Evolutionary conservation across 345 rosid genomes (phyloP).

Genomic region (Boechera stricta): DNA sequence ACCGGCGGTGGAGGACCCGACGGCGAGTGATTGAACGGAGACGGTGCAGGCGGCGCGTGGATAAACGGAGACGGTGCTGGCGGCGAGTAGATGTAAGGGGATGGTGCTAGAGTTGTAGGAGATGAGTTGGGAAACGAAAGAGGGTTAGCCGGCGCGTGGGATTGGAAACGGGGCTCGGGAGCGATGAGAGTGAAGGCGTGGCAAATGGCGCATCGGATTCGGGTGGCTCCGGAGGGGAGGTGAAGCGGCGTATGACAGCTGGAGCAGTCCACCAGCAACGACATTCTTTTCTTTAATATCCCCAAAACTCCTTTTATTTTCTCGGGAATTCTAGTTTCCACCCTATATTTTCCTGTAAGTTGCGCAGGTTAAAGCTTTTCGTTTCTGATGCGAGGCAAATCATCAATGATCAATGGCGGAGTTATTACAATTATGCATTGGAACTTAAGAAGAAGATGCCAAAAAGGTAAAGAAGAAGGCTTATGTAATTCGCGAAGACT

Average conservation of each 20-base stretch:
- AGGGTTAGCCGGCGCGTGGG: conserved; percentile 34
- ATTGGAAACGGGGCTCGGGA: conserved; percentile 46
- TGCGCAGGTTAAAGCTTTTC: neutral
- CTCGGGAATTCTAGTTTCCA: too few relatives aligned
- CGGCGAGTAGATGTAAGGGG: conserved; percentile 51
- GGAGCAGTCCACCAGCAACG: conserved; percentile 71
- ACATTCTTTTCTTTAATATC: conserved; percentile 22
- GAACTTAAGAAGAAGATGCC: conserved; percentile 5
- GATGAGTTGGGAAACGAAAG: conserved; percentile 33
- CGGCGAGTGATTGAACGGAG: conserved; percentile 57
- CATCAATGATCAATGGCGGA: neutral
- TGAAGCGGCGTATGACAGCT: conserved; percentile 68
- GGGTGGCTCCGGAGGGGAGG: conserved; percentile 67
- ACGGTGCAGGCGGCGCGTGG: conserved; percentile 41
- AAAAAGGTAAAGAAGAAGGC: neutral
- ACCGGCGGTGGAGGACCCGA: conserved; percentile 56
- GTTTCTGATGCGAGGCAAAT: neutral
- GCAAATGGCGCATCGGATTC: conserved; percentile 83
- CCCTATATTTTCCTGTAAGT: neutral
- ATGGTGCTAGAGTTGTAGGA: conserved; percentile 21
- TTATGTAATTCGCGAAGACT: conserved; percentile 15
- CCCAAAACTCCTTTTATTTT: neutral
- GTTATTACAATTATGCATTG: neutral
- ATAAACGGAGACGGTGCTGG: conserved; percentile 44
- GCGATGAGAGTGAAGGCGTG: conserved; percentile 66